Percentiles rank a stretch among this genome's conserved stretches.
These are phyloP conservation scores for Talaromyces trachyspermus DNA, from an alignment of 495 filamentous ascomycete species.

Conservation along the genomic window DNA sequence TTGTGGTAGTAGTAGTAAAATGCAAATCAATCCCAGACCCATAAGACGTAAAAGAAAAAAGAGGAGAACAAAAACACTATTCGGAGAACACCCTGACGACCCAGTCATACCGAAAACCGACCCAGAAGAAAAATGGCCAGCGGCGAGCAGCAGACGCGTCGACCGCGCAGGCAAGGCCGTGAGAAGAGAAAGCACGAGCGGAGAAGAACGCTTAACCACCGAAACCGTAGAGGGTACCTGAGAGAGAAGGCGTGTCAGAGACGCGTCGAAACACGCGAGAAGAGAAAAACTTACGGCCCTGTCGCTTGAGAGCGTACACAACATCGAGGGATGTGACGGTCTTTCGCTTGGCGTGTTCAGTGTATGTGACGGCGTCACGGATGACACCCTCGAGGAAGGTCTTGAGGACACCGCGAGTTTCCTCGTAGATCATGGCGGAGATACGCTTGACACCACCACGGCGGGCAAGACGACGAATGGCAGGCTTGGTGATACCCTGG, in stretches of 20 bases:
- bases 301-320: constrained; percentile 94
- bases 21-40: constrained; percentile 42
- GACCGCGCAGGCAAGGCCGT: constrained; percentile 29
- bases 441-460: constrained; percentile 99
- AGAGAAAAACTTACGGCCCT: constrained; percentile 60
- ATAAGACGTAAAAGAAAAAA: constrained; percentile 32
- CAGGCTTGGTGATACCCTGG: constrained; percentile 99
- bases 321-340: constrained; percentile 96
- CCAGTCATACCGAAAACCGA: constrained; percentile 44
- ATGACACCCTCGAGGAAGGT: constrained; percentile 99
- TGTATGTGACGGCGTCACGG: constrained; percentile 98
- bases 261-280: constrained; percentile 18
- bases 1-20: constrained; percentile 7
- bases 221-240: constrained; percentile 91
- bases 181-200: constrained; percentile 26
- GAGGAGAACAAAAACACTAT: constrained; percentile 30
- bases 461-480: constrained; percentile 98
- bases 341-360: constrained; percentile 98
- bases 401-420: constrained; percentile 99
- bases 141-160: constrained; percentile 27
- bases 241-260: constrained; percentile 17
- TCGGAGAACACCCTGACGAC: constrained; percentile 46
- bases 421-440: constrained; percentile 96
- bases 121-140: constrained; percentile 34
- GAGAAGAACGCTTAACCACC: constrained; percentile 71